These are phyloP conservation scores for Cryptosporidium parvum DNA, from an alignment of 169 alveolate genomes.

Conservation along the genomic window DNA sequence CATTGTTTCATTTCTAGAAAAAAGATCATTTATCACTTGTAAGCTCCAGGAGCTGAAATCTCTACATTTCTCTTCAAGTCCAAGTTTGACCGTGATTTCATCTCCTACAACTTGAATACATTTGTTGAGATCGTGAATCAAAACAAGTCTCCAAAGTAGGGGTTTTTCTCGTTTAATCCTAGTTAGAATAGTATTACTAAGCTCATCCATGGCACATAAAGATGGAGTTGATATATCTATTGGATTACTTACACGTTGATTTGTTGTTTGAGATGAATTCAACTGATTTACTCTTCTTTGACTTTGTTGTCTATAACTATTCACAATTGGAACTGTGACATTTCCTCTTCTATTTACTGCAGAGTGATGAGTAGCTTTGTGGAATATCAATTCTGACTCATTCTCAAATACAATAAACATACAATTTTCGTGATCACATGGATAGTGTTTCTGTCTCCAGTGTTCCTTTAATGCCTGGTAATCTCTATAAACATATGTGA, in stretches of 20 bases:
- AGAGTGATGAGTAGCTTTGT: constrained; percentile 77
- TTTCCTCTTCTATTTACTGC: constrained; percentile 50
- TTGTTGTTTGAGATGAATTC: neutral
- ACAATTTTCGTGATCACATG: constrained; percentile 81
- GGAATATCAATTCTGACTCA: constrained; percentile 78
- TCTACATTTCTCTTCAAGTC: constrained; percentile 62
- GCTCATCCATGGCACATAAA: constrained; percentile 38
- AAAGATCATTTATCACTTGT: constrained; percentile 5
- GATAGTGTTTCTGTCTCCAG: constrained; percentile 79
- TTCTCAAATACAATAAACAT: constrained; percentile 82
- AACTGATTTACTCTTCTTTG: constrained; percentile 23
- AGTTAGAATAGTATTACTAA: constrained; percentile 16
- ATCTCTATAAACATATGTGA: constrained; percentile 78
- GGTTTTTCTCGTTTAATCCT: constrained; percentile 9
- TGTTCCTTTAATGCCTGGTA: constrained; percentile 78
- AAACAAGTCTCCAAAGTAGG: constrained; percentile 54
- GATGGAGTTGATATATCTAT: constrained; percentile 31
- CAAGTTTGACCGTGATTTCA: constrained; percentile 24
- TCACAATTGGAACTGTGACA: constrained; percentile 41
- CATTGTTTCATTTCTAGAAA: neutral
- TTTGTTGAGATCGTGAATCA: constrained; percentile 22
- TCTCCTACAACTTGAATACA: constrained; percentile 23
- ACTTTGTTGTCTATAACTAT: constrained; percentile 48
- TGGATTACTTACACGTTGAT: neutral
- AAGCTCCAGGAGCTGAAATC: constrained; percentile 56